These are phyloP conservation scores for Ophiocordyceps camponoti-rufipedis DNA, from an alignment of 2,329 filamentous ascomycete genomes.

Conservation along the genomic window DNA sequence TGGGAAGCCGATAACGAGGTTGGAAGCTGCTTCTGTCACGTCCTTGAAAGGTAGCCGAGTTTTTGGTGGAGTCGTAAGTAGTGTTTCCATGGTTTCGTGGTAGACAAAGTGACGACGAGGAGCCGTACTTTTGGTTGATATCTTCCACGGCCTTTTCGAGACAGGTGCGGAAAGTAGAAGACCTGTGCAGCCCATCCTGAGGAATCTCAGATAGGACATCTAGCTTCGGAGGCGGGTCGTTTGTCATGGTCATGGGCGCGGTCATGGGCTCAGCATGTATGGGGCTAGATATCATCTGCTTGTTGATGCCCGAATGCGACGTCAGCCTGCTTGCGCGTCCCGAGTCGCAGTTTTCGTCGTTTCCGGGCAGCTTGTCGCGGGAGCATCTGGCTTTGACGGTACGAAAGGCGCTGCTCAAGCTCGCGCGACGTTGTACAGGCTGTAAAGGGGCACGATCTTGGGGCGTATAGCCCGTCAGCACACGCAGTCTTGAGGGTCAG, in stretches of 20 bases:
- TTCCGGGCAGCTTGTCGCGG: slow-evolving; percentile 6
- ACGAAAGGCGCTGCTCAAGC: slow-evolving; percentile 12
- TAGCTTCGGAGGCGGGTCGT: slow-evolving; percentile 9
- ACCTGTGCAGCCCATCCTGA: slow-evolving; percentile 7
- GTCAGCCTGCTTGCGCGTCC: background rate
- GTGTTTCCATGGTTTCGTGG: background rate
- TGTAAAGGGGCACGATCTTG: slow-evolving; percentile 1
- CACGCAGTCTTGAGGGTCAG: background rate
- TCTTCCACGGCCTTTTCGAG: slow-evolving; percentile 13
- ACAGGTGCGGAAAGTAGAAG: slow-evolving; percentile 11
- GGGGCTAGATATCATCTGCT: background rate
- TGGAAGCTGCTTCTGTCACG: slow-evolving; percentile 3
- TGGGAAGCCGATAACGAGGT: slow-evolving; percentile 5
- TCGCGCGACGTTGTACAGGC: slow-evolving; percentile 8
- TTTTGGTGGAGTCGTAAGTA: background rate
- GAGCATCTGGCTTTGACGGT: slow-evolving; percentile 10
- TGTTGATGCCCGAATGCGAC: background rate
- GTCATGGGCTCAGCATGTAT: background rate
- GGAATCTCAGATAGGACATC: slow-evolving; percentile 11
- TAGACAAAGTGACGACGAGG: slow-evolving; percentile 2
- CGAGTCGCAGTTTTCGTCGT: slow-evolving; percentile 1
- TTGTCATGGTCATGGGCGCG: background rate
- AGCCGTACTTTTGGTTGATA: slow-evolving; percentile 11
- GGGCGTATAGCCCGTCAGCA: background rate
- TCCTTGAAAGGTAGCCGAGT: background rate